These are phyloP conservation scores for Leccinum longicurvipes DNA, from an alignment of 768 basidiomycete species.

Conservation along the genomic window DNA sequence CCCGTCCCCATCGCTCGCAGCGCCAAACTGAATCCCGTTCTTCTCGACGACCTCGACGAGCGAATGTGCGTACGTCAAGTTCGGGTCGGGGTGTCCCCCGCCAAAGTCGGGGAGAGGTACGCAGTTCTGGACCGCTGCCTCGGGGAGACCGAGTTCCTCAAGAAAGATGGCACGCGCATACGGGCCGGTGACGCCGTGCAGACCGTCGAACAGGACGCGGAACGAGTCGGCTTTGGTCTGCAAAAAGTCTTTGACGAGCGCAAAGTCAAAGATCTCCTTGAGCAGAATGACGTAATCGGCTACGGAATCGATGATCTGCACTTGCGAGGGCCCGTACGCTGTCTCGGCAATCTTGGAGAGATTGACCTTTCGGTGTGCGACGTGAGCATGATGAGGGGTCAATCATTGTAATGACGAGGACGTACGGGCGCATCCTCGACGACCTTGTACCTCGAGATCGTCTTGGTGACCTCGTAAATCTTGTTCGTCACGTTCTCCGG, in stretches of 20 bases:
- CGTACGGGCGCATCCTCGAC: constrained; percentile 74
- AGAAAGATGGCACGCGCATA: constrained; percentile 90
- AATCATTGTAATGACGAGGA: neutral
- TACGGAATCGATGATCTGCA: constrained; percentile 94
- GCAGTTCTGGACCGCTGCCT: constrained; percentile 85
- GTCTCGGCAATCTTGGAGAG: constrained; percentile 78
- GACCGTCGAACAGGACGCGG: constrained; percentile 91
- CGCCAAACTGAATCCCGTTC: constrained; percentile 85
- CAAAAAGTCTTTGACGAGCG: constrained; percentile 87
- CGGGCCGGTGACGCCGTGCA: constrained; percentile 96
- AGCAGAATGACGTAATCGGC: constrained; percentile 82
- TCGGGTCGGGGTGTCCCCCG: constrained; percentile 97
- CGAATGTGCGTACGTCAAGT: constrained; percentile 93
- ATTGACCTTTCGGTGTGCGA: constrained; percentile 56
- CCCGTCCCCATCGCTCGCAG: constrained; percentile 96
- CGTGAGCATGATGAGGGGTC: neutral
- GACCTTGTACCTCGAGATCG: constrained; percentile 79
- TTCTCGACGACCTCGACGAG: constrained; percentile 92
- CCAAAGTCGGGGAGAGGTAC: constrained; percentile 93
- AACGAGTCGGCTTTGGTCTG: constrained; percentile 61
- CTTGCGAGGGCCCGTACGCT: constrained; percentile 76
- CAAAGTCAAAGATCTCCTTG: constrained; percentile 91
- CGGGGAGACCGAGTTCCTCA: constrained; percentile 74
- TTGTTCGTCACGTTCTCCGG: constrained; percentile 95
- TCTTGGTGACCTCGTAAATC: constrained; percentile 90